A percentile compares a stretch with the other conserved stretches of the same genome.
phyloP scores from a whole-genome alignment of 495 filamentous ascomycete species.

The Darksidea phi region DNA sequence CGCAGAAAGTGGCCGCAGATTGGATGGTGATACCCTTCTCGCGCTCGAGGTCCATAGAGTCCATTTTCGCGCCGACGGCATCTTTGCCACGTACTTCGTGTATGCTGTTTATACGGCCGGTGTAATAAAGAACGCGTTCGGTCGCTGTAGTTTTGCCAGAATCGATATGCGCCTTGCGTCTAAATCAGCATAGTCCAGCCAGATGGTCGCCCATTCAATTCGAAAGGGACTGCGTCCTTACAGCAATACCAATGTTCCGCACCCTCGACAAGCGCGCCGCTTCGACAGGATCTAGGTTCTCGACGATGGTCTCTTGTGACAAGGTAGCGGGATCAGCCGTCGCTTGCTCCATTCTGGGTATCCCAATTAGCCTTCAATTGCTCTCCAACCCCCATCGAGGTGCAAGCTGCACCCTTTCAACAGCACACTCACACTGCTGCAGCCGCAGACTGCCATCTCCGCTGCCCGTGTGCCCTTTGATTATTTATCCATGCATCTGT shows the following conservation, averaged over 20 bases:
- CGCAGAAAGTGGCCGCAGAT: slow-evolving; percentile 95
- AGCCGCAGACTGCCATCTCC: slow-evolving; percentile 38
- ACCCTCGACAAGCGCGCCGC: slow-evolving; percentile 71
- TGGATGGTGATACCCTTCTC: slow-evolving; percentile 99
- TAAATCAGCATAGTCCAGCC: slow-evolving; percentile 18
- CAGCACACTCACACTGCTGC: slow-evolving; percentile 48
- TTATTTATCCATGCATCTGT: slow-evolving; percentile 8
- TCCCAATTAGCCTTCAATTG: slow-evolving; percentile 24
- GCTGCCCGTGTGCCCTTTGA: slow-evolving; percentile 14
- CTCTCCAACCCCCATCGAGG: neutral
- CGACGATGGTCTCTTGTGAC: slow-evolving; percentile 67
- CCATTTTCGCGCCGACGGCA: slow-evolving; percentile 97
- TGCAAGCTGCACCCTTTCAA: neutral
- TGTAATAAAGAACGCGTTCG: slow-evolving; percentile 98
- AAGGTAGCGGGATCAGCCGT: slow-evolving; percentile 58
- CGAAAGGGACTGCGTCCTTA: slow-evolving; percentile 50
- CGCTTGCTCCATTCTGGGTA: slow-evolving; percentile 58
- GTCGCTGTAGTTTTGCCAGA: slow-evolving; percentile 97
- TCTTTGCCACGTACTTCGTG: slow-evolving; percentile 97
- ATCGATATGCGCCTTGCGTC: slow-evolving; percentile 87
- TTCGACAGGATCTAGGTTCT: slow-evolving; percentile 73
- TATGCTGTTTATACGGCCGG: slow-evolving; percentile 91
- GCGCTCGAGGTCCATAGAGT: slow-evolving; percentile 97
- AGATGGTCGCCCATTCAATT: neutral
- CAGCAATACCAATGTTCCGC: slow-evolving; percentile 97